Evolutionary conservation across 805 yeast species (phyloP).

Genomic region (Candida coleopterorum): DNA sequence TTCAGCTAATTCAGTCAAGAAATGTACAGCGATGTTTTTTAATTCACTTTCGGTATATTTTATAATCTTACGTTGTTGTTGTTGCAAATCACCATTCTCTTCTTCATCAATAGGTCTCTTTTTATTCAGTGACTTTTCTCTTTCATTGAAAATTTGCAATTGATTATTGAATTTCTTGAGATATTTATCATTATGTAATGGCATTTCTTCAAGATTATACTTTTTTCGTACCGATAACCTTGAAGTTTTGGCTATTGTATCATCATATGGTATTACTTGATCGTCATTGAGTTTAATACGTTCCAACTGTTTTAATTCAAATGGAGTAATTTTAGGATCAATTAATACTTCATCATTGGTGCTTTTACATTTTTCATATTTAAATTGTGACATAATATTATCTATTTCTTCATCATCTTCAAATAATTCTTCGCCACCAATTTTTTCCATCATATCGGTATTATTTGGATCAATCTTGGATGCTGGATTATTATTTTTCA

Average conservation of each 20-base stretch:
- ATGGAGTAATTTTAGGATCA: background rate
- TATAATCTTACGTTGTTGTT: slow-evolving; percentile 1
- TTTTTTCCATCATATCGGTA: slow-evolving; percentile 8
- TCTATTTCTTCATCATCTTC: slow-evolving; percentile 23
- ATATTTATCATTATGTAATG: slow-evolving; percentile 17
- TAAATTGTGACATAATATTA: slow-evolving; percentile 9
- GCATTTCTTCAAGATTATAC: slow-evolving; percentile 15
- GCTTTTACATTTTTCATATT: slow-evolving; percentile 29
- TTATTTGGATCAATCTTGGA: slow-evolving; percentile 6
- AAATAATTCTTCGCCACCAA: slow-evolving; percentile 17
- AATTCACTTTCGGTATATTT: slow-evolving; percentile 4
- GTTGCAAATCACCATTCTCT: background rate
- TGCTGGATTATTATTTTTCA: background rate
- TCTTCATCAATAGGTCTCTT: background rate
- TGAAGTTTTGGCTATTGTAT: slow-evolving; percentile 7
- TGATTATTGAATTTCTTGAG: slow-evolving; percentile 13
- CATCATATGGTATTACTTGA: background rate
- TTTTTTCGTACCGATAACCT: slow-evolving; percentile 19
- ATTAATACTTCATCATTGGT: background rate
- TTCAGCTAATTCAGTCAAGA: slow-evolving; percentile 1
- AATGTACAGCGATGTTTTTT: background rate
- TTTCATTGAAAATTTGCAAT: background rate
- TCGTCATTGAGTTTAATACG: background rate
- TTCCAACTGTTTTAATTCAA: background rate
- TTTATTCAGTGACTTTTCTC: too few species aligned